Percentiles rank a stretch among this genome's conserved stretches.
These are phyloP conservation scores for Penicillium sclerotigenum DNA, from an alignment of 2,329 filamentous ascomycete species.

Conservation along the genomic window DNA sequence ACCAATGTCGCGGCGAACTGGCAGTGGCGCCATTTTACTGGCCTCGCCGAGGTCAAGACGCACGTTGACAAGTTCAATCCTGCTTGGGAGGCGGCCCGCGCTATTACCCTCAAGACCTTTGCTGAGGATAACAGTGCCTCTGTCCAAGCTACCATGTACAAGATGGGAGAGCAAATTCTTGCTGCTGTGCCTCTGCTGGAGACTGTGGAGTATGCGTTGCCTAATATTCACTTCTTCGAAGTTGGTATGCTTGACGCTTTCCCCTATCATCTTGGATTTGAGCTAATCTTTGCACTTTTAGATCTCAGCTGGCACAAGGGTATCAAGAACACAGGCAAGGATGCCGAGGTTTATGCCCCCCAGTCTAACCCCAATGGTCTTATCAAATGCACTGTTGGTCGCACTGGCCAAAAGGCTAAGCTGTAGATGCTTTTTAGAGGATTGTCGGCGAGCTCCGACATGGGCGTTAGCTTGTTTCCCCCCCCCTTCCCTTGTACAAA, in stretches of 20 bases:
- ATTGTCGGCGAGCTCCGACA: slow-evolving; percentile 5
- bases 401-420: slow-evolving; percentile 34
- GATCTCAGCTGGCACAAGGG: slow-evolving; percentile 97
- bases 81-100: slow-evolving; percentile 73
- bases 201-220: slow-evolving; percentile 75
- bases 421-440: slow-evolving; percentile 23
- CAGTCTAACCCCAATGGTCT: slow-evolving; percentile 91
- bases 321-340: slow-evolving; percentile 88
- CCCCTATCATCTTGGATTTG: neutral
- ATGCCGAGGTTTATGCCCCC: slow-evolving; percentile 92
- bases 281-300: slow-evolving; percentile 35
- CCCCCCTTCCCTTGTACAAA: slow-evolving; percentile 21
- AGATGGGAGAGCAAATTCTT: slow-evolving; percentile 89
- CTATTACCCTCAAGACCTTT: slow-evolving; percentile 87
- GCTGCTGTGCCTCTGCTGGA: slow-evolving; percentile 68
- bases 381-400: slow-evolving; percentile 81
- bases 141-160: slow-evolving; percentile 98
- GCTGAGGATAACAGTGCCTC: slow-evolving; percentile 86
- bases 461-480: neutral
- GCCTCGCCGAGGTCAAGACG: slow-evolving; percentile 64
- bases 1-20: slow-evolving; percentile 87
- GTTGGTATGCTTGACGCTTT: slow-evolving; percentile 52
- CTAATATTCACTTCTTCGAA: slow-evolving; percentile 99
- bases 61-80: slow-evolving; percentile 67
- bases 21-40: slow-evolving; percentile 74